These are phyloP conservation scores for Ocimum tenuiflorum DNA, from an alignment of 257 asterid species.

Conservation along the genomic window DNA sequence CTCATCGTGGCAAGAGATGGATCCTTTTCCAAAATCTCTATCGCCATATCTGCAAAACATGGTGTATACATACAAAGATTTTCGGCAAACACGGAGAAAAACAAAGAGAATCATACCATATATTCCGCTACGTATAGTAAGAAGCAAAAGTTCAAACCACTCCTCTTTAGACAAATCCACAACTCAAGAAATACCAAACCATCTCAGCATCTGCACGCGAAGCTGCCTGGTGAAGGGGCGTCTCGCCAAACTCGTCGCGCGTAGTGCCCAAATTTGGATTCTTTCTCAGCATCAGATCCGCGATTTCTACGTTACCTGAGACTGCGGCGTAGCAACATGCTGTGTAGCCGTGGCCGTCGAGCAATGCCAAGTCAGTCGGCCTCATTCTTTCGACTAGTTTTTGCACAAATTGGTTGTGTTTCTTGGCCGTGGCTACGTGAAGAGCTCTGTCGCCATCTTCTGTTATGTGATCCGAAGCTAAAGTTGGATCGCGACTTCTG, in stretches of 20 bases:
- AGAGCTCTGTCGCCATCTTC: constrained; percentile 7
- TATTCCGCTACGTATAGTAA: not conserved
- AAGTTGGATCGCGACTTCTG: not conserved
- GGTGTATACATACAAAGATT: no score
- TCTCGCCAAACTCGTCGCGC: not conserved
- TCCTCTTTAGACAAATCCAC: not conserved
- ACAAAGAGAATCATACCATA: constrained; percentile 14
- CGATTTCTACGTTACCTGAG: constrained; percentile 16
- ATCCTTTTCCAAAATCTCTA: not conserved
- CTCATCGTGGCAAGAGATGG: not conserved
- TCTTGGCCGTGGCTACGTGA: not conserved
- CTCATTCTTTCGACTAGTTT: no score
- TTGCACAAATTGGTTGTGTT: constrained; percentile 1
- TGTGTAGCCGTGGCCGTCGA: not conserved
- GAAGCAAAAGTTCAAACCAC: not conserved
- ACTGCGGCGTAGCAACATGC: constrained; percentile 19
- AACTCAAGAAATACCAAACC: constrained; percentile 10
- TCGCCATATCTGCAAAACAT: not conserved
- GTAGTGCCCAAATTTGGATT: not conserved
- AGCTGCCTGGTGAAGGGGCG: constrained; percentile 17
- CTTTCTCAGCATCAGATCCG: not conserved
- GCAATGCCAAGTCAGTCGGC: not conserved
- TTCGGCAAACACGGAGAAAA: no score
- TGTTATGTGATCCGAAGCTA: not conserved
- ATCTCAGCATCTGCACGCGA: not conserved